Evolutionary conservation across 2,329 filamentous ascomycete species (phyloP).

Genomic region (Fusarium anthophilum): DNA sequence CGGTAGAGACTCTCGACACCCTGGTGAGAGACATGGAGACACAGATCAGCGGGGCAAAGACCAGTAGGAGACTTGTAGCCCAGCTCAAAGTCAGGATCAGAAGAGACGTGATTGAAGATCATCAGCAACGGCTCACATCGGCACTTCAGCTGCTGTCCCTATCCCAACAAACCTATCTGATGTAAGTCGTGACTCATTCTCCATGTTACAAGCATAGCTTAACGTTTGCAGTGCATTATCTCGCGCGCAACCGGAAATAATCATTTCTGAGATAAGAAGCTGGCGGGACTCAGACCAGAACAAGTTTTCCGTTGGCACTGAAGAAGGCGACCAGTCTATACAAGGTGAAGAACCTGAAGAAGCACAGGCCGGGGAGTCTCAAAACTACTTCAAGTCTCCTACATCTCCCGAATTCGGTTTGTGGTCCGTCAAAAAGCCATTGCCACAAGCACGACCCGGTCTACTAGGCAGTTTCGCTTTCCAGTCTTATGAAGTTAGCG

Average conservation of each 20-base stretch:
- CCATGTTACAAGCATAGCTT: no score
- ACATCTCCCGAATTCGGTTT: fast-evolving
- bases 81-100: conserved; percentile 15
- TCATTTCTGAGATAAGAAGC: conserved; percentile 5
- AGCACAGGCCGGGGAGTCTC: fast-evolving
- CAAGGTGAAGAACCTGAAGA: fast-evolving
- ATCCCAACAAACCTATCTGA: conserved; percentile 22
- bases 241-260: neutral
- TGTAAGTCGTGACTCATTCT: neutral
- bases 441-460: fast-evolving
- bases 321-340: fast-evolving
- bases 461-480: fast-evolving
- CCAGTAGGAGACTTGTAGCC: neutral
- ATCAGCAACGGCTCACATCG: neutral
- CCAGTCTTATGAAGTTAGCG: neutral
- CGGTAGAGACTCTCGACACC: neutral
- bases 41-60: neutral
- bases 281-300: neutral
- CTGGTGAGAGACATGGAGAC: neutral
- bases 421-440: fast-evolving
- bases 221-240: neutral
- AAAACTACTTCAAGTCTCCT: fast-evolving
- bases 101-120: conserved; percentile 6
- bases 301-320: fast-evolving
- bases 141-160: conserved; percentile 4